Conservation (phyloP, 2,329 filamentous ascomycete species). For the Alternaria triticimaculans region DNA sequence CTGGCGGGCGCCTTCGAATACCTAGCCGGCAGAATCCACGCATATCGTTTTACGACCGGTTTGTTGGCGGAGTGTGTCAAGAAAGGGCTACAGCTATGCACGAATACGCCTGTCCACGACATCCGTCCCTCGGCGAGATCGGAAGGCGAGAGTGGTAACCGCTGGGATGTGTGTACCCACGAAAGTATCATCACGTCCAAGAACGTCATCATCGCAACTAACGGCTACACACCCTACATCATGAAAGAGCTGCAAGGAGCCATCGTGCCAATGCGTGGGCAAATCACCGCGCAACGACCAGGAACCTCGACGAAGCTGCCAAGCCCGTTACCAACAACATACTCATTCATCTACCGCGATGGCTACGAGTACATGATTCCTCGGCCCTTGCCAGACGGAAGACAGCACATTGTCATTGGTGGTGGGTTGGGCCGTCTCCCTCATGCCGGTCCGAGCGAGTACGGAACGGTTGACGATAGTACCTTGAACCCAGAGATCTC, state of each 20-base stretch:
- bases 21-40: conserved; percentile 39
- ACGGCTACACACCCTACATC: conserved; percentile 44
- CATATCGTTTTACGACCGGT: conserved; percentile 40
- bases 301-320: conserved; percentile 47
- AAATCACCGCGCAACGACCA: conserved; percentile 49
- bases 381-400: conserved; percentile 48
- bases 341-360: conserved; percentile 65
- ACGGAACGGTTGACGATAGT: conserved; percentile 64
- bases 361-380: conserved; percentile 74
- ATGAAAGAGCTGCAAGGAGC: conserved; percentile 45
- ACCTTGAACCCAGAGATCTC: conserved; percentile 59
- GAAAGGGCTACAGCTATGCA: conserved; percentile 35
- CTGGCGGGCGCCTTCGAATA: conserved; percentile 42
- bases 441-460: conserved; percentile 56
- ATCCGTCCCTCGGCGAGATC: conserved; percentile 13
- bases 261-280: conserved; percentile 51
- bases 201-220: conserved; percentile 42
- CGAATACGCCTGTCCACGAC: conserved; percentile 37
- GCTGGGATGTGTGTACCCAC: conserved; percentile 30
- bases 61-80: conserved; percentile 34
- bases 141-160: background rate
- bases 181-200: conserved; percentile 22
- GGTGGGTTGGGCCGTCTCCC: conserved; percentile 59
- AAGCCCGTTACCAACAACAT: conserved; percentile 57
- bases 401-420: conserved; percentile 66